Percentiles rank a stretch among this genome's conserved stretches.
Evolutionary conservation across 2,329 filamentous ascomycete genomes (phyloP).

Genomic region (Fusarium haematococcum): DNA sequence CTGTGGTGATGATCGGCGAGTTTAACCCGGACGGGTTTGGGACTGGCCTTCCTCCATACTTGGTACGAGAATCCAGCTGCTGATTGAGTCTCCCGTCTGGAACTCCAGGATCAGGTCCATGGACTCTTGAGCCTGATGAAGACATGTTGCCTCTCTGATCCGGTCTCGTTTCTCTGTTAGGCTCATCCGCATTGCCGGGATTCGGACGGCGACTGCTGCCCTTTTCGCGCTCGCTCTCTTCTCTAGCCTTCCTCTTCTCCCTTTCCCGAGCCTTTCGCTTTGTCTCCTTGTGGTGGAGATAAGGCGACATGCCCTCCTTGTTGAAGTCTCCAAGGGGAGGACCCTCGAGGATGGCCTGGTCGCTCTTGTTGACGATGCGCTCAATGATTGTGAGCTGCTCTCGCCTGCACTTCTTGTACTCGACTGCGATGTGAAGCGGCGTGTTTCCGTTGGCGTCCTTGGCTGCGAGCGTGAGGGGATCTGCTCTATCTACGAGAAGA

Average conservation of each 20-base stretch:
- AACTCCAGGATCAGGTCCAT: not conserved
- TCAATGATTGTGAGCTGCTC: constrained; percentile 33
- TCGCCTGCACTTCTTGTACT: constrained; percentile 35
- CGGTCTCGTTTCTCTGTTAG: not conserved
- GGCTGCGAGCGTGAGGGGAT: constrained; percentile 18
- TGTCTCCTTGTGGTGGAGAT: constrained; percentile 30
- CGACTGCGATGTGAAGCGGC: constrained; percentile 40
- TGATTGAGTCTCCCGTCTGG: not conserved
- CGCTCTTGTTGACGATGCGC: constrained; percentile 29
- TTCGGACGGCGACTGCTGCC: not conserved
- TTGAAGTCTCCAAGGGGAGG: constrained; percentile 26
- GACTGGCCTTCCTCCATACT: not conserved
- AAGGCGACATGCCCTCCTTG: constrained; percentile 24
- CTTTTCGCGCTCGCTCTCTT: not conserved
- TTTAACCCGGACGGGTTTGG: not conserved
- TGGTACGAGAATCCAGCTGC: not conserved
- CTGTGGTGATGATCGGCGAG: not conserved
- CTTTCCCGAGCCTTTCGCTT: not conserved
- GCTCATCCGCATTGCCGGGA: not conserved
- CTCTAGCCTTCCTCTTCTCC: not conserved
- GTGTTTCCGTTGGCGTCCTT: constrained; percentile 27
- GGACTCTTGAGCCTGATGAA: not conserved
- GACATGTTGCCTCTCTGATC: not conserved
- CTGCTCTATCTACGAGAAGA: constrained; percentile 26
- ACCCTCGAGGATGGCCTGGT: constrained; percentile 7